These are phyloP conservation scores for Phaeosphaeriaceae sp. DNA, from an alignment of 2,329 filamentous ascomycete genomes.

Conservation along the genomic window DNA sequence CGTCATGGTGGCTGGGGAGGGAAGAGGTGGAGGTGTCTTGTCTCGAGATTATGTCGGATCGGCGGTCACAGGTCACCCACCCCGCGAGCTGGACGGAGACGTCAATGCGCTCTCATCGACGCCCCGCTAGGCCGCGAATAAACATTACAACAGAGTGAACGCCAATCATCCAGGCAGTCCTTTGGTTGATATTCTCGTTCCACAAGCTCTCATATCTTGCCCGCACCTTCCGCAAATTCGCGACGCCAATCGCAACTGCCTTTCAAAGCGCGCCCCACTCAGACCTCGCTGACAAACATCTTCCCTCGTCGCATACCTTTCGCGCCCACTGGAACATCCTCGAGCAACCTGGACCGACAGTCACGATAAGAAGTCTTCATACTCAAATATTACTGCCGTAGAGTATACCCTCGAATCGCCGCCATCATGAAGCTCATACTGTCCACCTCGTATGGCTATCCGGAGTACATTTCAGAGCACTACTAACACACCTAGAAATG, in stretches of 20 bases:
- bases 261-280: background rate
- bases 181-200: background rate
- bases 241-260: background rate
- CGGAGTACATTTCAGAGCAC: constrained; percentile 2
- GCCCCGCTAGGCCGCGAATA: constrained; percentile 9
- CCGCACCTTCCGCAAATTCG: background rate
- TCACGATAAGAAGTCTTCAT: background rate
- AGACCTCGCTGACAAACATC: background rate
- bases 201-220: background rate
- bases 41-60: constrained; percentile 12
- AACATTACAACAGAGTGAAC: background rate
- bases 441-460: constrained; percentile 78
- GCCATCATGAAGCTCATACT: constrained; percentile 79
- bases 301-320: background rate
- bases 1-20: constrained; percentile 53
- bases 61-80: constrained; percentile 21
- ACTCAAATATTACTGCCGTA: background rate
- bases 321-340: background rate
- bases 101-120: constrained; percentile 27
- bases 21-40: constrained; percentile 16
- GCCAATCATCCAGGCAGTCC: background rate
- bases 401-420: background rate
- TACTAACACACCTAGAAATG: constrained; percentile 74
- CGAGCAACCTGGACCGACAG: background rate
- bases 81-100: constrained; percentile 27